These are phyloP conservation scores for Ophiostoma montium DNA, from an alignment of 2,329 filamentous ascomycete genomes.

Conservation along the genomic window DNA sequence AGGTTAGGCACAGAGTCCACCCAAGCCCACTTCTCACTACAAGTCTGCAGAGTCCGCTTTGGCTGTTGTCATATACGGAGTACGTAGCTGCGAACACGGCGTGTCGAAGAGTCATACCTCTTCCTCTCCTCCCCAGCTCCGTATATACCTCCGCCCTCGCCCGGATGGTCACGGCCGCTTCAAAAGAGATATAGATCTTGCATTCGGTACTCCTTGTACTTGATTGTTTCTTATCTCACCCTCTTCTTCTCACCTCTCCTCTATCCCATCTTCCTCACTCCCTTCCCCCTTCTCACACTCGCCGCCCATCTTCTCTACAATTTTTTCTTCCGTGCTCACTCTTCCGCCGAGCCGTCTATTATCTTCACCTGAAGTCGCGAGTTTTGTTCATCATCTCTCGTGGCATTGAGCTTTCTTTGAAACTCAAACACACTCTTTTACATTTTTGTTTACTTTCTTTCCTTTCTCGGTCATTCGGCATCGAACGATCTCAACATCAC, in stretches of 20 bases:
- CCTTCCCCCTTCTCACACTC: not conserved
- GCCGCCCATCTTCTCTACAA: too few species aligned
- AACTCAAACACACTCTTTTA: not conserved
- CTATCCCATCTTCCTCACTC: not conserved
- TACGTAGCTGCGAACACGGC: conserved; percentile 19
- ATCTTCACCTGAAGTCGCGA: too few species aligned
- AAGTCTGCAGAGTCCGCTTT: conserved; percentile 6
- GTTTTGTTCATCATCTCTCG: not conserved
- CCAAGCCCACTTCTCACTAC: not conserved
- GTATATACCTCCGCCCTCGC: conserved; percentile 18
- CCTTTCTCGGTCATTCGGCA: not conserved
- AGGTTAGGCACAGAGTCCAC: conserved; percentile 2
- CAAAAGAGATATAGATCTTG: conserved; percentile 6
- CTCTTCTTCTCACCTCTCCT: not conserved
- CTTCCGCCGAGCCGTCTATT: not conserved
- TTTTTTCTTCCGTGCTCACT: not conserved
- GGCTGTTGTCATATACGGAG: not conserved
- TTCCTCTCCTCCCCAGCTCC: conserved; percentile 28
- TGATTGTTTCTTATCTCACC: not conserved
- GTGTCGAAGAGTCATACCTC: conserved; percentile 32
- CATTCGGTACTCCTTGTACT: not conserved
- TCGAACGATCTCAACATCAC: not conserved
- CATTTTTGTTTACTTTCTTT: conserved; percentile 2
- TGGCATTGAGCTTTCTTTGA: not conserved
- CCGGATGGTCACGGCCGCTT: conserved; percentile 27